Conservation (phyloP, 352 stramenopile genomes). For the Globisporangium parvum region DNA sequence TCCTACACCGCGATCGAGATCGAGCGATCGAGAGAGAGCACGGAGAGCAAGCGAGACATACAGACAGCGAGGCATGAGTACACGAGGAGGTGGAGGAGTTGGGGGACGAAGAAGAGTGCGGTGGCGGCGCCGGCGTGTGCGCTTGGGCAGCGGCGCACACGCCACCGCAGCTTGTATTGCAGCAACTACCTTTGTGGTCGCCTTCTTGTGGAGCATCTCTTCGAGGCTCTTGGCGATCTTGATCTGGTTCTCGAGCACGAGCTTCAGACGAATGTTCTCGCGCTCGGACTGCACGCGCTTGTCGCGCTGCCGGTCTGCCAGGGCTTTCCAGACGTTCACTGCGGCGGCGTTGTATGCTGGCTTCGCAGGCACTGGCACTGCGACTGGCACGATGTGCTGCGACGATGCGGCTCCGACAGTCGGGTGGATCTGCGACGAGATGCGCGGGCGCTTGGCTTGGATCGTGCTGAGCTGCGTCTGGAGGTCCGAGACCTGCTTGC, state of each 20-base stretch:
- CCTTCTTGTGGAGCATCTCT: constrained; percentile 11
- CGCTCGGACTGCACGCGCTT: constrained; percentile 28
- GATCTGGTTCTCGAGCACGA: constrained; percentile 18
- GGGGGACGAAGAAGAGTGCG: no score
- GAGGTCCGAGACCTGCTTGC: constrained; percentile 5
- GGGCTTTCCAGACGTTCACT: constrained; percentile 24
- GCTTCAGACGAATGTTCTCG: constrained; percentile 17
- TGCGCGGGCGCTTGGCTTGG: no score
- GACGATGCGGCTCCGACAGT: no score
- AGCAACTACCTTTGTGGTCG: constrained; percentile 9
- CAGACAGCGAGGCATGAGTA: no score
- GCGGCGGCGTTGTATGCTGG: constrained; percentile 10
- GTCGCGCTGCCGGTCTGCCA: constrained; percentile 9
- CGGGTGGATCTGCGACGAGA: no score
- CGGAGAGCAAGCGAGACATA: no score
- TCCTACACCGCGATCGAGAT: neutral
- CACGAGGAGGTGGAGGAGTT: no score
- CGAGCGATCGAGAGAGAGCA: no score
- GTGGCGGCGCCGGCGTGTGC: no score
- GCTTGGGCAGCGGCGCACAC: neutral
- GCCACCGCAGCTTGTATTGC: neutral
- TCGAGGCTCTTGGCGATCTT: constrained; percentile 18
- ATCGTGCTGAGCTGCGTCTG: neutral
- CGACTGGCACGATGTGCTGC: no score
- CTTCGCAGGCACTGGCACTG: no score